phyloP scores from a whole-genome alignment of 176 grass and related monocot genomes.

The Secale cereale region DNA sequence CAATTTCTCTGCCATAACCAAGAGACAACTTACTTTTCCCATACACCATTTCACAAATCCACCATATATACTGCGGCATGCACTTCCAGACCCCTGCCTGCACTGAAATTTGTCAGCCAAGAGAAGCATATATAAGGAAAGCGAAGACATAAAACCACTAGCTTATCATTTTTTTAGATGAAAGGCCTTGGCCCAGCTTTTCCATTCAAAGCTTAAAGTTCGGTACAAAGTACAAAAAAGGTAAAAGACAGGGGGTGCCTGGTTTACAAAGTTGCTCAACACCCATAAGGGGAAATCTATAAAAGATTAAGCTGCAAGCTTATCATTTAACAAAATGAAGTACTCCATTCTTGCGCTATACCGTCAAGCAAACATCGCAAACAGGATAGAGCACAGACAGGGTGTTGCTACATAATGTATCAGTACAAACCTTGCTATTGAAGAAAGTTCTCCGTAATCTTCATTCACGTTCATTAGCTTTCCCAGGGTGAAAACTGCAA shows the following conservation, averaged over 20 bases:
- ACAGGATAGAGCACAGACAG: neutral
- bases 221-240: neutral
- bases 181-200: neutral
- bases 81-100: slow-evolving; percentile 94
- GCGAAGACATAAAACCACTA: neutral
- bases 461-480: slow-evolving; percentile 88
- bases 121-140: slow-evolving; percentile 9
- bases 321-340: neutral
- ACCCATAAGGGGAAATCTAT: neutral
- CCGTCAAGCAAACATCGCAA: neutral
- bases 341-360: neutral
- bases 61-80: slow-evolving; percentile 88
- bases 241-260: neutral
- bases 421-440: slow-evolving; percentile 63
- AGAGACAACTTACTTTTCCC: slow-evolving; percentile 56
- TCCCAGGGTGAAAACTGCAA: slow-evolving; percentile 80
- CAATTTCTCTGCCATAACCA: neutral
- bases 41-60: slow-evolving; percentile 97
- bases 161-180: neutral
- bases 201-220: neutral
- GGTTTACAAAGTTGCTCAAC: neutral
- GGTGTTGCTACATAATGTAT: neutral
- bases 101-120: slow-evolving; percentile 22
- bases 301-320: neutral
- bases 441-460: slow-evolving; percentile 76